A percentile compares a stretch with the other conserved stretches of the same genome.
phyloP scores from a whole-genome alignment of 2,329 filamentous ascomycete genomes.

The Fusarium paranaense region DNA sequence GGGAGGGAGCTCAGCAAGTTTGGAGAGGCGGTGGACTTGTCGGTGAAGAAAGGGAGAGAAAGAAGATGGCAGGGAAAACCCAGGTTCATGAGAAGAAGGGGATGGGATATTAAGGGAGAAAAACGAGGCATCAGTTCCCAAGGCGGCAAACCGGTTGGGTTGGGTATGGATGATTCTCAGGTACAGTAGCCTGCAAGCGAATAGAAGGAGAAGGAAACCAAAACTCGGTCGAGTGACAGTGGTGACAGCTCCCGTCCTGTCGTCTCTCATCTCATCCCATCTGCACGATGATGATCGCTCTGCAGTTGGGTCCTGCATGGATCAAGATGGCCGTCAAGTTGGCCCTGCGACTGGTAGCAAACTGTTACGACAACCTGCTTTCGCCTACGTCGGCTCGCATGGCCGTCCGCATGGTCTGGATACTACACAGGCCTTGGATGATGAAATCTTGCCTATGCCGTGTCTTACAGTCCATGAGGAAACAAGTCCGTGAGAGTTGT shows the following conservation, averaged over 20 bases:
- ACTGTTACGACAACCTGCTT: not conserved
- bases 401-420: not conserved
- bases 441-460: not conserved
- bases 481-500: not conserved
- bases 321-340: constrained; percentile 19
- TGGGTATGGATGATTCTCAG: constrained; percentile 33
- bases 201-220: not conserved
- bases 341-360: not conserved
- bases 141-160: constrained; percentile 28
- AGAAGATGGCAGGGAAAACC: constrained; percentile 23
- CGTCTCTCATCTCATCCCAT: constrained; percentile 9
- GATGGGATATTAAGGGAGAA: not conserved
- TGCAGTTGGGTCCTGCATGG: constrained; percentile 27
- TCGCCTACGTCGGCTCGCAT: not conserved
- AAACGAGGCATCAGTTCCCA: constrained; percentile 8
- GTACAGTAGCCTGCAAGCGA: constrained; percentile 32
- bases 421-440: not conserved
- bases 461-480: not conserved
- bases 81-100: constrained; percentile 11
- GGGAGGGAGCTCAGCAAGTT: constrained; percentile 8
- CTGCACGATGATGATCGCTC: constrained; percentile 41
- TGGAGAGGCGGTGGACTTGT: constrained; percentile 39
- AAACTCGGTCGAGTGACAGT: not conserved
- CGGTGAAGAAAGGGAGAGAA: constrained; percentile 31
- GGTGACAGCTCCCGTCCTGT: constrained; percentile 8